A percentile compares a stretch with the other conserved stretches of the same genome.
Evolutionary conservation across 371 early-diverging fungal genomes (phyloP).

Genomic region (Mortierella sp.): DNA sequence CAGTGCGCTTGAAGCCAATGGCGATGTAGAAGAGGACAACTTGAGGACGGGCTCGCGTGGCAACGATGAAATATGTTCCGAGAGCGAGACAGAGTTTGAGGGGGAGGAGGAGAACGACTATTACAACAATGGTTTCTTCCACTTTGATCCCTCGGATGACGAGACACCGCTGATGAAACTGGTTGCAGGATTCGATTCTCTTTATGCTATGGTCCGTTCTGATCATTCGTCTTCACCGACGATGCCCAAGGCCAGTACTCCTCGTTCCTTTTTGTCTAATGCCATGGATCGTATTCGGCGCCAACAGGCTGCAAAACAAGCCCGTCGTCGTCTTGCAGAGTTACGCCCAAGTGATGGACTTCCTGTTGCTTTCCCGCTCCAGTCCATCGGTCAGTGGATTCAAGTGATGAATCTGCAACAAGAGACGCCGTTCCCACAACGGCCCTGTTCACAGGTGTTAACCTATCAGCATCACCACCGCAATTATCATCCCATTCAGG

Average conservation of each 20-base stretch:
- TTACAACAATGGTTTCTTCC: too few relatives aligned
- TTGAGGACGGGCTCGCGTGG: not conserved
- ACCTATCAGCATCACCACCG: too few relatives aligned
- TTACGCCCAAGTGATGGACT: constrained; percentile 25
- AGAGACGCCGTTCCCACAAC: constrained; percentile 22
- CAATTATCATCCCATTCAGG: too few relatives aligned
- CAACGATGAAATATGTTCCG: not conserved
- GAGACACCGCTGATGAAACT: constrained; percentile 39
- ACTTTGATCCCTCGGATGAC: constrained; percentile 32
- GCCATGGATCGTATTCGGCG: constrained; percentile 24
- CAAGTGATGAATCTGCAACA: constrained; percentile 47
- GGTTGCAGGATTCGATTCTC: constrained; percentile 27
- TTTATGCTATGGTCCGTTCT: constrained; percentile 15
- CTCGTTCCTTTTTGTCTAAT: not conserved
- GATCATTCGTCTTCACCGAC: not conserved
- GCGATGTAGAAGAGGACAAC: constrained; percentile 3
- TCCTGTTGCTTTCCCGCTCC: constrained; percentile 25
- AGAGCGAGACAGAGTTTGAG: constrained; percentile 13
- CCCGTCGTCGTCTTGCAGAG: constrained; percentile 22
- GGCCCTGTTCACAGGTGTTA: constrained; percentile 3
- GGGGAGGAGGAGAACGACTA: not conserved
- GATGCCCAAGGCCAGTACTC: not conserved
- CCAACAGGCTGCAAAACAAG: constrained; percentile 11
- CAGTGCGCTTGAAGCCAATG: not conserved
- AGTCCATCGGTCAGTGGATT: constrained; percentile 46